Evolutionary conservation across 805 yeast species (phyloP).

Genomic region (Candida pseudofarinosa): DNA sequence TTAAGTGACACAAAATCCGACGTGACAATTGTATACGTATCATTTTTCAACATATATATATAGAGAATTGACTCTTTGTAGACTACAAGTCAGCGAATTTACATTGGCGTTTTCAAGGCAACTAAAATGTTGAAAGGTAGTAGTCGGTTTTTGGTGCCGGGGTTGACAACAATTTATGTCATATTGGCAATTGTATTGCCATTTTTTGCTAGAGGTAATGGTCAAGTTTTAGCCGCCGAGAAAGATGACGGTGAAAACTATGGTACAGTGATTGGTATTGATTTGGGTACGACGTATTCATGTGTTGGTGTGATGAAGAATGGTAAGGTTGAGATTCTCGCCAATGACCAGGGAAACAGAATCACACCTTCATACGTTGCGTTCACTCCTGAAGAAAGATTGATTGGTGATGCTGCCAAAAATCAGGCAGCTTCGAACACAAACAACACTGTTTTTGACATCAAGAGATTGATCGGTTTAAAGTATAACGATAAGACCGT

Average conservation of each 20-base stretch:
- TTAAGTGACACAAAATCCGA: background rate
- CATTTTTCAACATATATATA: background rate
- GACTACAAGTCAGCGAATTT: background rate
- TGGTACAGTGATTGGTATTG: constrained; percentile 65
- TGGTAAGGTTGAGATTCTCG: constrained; percentile 86
- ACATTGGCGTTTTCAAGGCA: background rate
- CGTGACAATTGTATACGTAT: constrained; percentile 1
- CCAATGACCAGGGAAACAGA: constrained; percentile 96
- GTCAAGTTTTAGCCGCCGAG: constrained; percentile 15
- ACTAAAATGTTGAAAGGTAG: constrained; percentile 8
- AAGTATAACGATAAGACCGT: constrained; percentile 74
- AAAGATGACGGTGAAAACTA: constrained; percentile 27
- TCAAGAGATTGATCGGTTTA: constrained; percentile 88
- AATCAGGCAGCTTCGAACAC: constrained; percentile 94
- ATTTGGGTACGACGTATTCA: constrained; percentile 87
- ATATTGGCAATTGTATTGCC: constrained; percentile 36
- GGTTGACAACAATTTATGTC: constrained; percentile 28
- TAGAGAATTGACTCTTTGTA: background rate
- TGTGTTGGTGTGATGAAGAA: constrained; percentile 93
- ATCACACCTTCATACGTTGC: constrained; percentile 93
- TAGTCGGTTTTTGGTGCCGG: constrained; percentile 22
- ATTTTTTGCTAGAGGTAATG: constrained; percentile 16
- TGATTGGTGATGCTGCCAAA: constrained; percentile 92
- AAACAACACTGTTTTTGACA: constrained; percentile 79
- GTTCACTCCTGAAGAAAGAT: constrained; percentile 82